These are phyloP conservation scores for Stylosanthes scabra DNA, from an alignment of 331 rosid species.

Conservation along the genomic window DNA sequence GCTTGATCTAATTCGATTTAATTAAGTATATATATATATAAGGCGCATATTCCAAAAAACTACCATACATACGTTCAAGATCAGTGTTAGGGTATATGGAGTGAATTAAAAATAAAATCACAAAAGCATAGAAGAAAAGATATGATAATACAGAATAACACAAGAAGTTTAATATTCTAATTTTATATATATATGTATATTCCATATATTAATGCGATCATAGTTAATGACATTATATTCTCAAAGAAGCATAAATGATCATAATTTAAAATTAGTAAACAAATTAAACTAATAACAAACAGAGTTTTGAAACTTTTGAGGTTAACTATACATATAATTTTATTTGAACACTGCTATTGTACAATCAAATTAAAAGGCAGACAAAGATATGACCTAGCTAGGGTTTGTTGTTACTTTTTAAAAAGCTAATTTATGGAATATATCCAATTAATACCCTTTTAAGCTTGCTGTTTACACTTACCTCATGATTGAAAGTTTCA, in stretches of 20 bases:
- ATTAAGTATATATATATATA: no score
- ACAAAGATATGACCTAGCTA: conserved; percentile 36
- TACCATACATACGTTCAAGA: no score
- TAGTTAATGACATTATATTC: background rate
- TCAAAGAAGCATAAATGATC: background rate
- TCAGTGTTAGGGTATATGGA: no score
- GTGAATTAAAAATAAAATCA: no score
- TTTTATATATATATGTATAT: no score
- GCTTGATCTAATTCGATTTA: background rate
- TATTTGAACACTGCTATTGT: conserved; percentile 18
- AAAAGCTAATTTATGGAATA: conserved; percentile 39
- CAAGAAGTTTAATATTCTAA: no score
- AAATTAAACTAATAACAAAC: background rate
- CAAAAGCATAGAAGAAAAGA: no score
- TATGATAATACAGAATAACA: no score
- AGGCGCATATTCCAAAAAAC: no score
- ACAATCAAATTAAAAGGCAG: conserved; percentile 50
- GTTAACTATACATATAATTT: background rate
- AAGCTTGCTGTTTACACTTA: conserved; percentile 40
- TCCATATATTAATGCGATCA: no score
- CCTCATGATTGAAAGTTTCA: conserved; percentile 54
- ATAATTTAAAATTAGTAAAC: conserved; percentile 17
- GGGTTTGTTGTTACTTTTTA: conserved; percentile 19
- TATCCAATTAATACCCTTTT: conserved; percentile 35
- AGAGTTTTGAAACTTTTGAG: conserved; percentile 41